A percentile compares a stretch with the other conserved stretches of the same genome.
Conservation (phyloP, 345 rosid genomes). For the Cardamine chenopodiifolia region DNA sequence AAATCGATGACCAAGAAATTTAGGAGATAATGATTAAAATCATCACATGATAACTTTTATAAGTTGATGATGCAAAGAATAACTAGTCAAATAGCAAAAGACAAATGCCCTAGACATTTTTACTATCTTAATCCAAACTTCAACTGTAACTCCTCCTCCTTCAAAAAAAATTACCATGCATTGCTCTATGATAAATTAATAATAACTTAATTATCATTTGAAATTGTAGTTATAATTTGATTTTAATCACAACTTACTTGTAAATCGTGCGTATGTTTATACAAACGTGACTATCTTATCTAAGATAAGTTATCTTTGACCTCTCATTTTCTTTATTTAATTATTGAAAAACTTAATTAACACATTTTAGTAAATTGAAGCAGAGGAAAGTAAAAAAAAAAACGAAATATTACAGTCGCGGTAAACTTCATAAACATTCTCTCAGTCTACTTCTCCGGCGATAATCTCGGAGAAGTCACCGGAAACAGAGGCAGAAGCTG, state of each 20-base stretch:
- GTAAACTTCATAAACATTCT: constrained; percentile 25
- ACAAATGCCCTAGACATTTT: not conserved
- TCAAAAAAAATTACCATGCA: not conserved
- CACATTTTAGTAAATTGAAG: constrained; percentile 6
- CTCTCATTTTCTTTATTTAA: not conserved
- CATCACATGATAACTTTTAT: constrained; percentile 23
- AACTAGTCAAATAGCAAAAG: constrained; percentile 25
- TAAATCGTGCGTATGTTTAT: not conserved
- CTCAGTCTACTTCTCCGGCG: constrained; percentile 37
- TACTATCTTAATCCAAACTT: constrained; percentile 15
- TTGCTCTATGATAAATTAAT: not conserved
- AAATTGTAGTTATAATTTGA: not conserved
- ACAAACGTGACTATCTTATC: not conserved
- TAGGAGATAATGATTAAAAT: constrained; percentile 31
- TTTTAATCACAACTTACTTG: not conserved
- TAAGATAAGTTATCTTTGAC: not conserved
- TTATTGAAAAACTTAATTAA: not conserved
- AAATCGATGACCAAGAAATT: constrained; percentile 29
- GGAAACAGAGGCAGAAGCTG: constrained; percentile 90
- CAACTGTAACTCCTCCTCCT: constrained; percentile 18
- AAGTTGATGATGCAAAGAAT: constrained; percentile 28
- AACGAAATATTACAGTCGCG: constrained; percentile 23
- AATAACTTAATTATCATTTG: not conserved
- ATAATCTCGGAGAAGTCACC: constrained; percentile 74
- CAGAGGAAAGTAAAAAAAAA: constrained; percentile 1